Conservation (phyloP, 2,329 filamentous ascomycete genomes). For the Colletotrichum lentis region DNA sequence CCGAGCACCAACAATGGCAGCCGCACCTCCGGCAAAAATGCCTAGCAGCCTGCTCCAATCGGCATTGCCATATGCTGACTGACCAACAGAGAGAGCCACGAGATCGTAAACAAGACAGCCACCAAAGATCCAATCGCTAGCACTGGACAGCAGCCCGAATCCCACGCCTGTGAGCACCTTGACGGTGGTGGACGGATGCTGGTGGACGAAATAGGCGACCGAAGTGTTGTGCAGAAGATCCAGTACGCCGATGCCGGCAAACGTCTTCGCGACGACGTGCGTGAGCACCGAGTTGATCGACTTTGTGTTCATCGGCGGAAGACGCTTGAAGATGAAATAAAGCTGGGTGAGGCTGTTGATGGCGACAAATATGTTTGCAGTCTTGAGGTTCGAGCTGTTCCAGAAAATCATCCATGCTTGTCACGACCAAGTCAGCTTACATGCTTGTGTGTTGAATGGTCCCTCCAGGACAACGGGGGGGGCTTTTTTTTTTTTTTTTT, state of each 20-base stretch:
- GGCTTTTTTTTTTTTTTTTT: too few species aligned
- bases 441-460: too few species aligned
- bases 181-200: constrained; percentile 55
- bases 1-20: constrained; percentile 60
- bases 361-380: constrained; percentile 63
- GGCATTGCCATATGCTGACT: constrained; percentile 52
- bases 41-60: constrained; percentile 61
- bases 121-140: constrained; percentile 68
- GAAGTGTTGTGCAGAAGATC: constrained; percentile 67
- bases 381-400: constrained; percentile 60
- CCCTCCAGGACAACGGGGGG: too few species aligned
- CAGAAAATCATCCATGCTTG: constrained; percentile 70
- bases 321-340: constrained; percentile 59
- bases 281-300: constrained; percentile 63
- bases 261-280: constrained; percentile 66
- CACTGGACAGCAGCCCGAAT: constrained; percentile 57
- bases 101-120: constrained; percentile 67
- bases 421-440: neutral
- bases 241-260: constrained; percentile 67
- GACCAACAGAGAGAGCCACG: constrained; percentile 62
- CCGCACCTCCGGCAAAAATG: constrained; percentile 59
- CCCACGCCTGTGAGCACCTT: constrained; percentile 63
- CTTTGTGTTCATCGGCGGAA: constrained; percentile 58
- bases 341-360: constrained; percentile 65
- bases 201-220: constrained; percentile 62